Evolutionary conservation across 1,284 basidiomycete species (phyloP), one percentile per base, ranked within the genome.

Genomic region (Sanghuangporus baumii): DNA sequence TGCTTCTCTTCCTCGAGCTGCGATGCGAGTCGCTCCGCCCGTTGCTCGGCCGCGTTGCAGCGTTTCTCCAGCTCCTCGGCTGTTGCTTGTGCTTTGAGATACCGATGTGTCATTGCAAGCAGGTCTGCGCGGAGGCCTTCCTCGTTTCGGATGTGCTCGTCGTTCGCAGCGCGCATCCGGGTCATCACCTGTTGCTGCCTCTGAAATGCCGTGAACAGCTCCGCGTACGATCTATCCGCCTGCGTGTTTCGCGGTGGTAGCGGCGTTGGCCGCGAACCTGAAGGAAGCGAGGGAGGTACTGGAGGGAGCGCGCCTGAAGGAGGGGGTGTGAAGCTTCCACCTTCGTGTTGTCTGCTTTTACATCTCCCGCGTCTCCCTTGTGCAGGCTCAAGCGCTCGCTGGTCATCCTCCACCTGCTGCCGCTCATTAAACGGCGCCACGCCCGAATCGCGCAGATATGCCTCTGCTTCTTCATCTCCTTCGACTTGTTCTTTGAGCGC

Each of bases 21-120:
- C 20, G 43, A 47, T 31, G 52, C 40, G 14, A 61, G 59, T 23
- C 52, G 47, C 16, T 61, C 43, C 41, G 48, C 55, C 14, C 48
- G 60, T 20, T 34, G 36, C 31, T 61, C 37, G 7, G 61, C 46
- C 14, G 57, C 55, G 9, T 16, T 52, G 31, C 48, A 54, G 41
- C 51, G 54, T 11, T 18, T 55, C 38, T 52, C 57, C 26, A 59
- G n/a, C 8, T 12, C 40, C 3, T 63, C 58, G 16, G 31, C 43
- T 23, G 31, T 36, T 26, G 52, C 50, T 23, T 60, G 62, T 18
- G 62, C 57, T 20, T 60, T 14, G 46, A 63, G 58, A 38, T 63
- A 63, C 36, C 58, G 40, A 41, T 63, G 62, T 51, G 62, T 60
- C 62, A 63, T 63, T 36, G 62, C 57, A 3, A 63, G 62, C 18